Base-by-base conservation (phyloP, 495 filamentous ascomycete genomes). In the Sordaria brevicollis region DNA sequence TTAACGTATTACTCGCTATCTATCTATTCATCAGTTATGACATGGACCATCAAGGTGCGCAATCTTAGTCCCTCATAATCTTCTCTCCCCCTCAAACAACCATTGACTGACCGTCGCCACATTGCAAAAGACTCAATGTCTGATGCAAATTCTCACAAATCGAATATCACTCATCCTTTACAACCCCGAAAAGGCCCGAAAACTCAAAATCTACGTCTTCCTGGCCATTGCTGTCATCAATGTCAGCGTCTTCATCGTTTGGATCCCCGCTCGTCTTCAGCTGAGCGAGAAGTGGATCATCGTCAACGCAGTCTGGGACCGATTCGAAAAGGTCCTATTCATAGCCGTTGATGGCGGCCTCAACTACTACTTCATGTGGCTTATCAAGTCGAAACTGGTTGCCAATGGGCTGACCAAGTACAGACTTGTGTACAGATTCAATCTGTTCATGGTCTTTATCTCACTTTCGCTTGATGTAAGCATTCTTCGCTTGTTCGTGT, bases 111-210 rank as follows among this genome's bases (percentile, higher is more conserved):
- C 11, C 49, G 17, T 31, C 25, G 11, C 13, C 13, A 3, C 9
- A 69, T 38, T 13, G 68, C 13, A 2, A 76, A n/a, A 84, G 78
- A 77, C 79, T 19, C 81, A 84, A 69, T 78, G 80, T 67, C 74
- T 85, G 8, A 77, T 80, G 33, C 82, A 85, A 69, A 86, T 86
- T 67, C 79, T 86, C 67, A 79, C 82, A 31, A 86, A 86, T 75
- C 80, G 84, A 6, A 74, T 84, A 36, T 73, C 76, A 0, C 73
- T 86, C 68, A 77, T 85, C 69, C 71, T 81, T 33, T 77, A 78
- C 17, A 72, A 81, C 70, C 78, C 77, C 3, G 69, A 68, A 3
- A 74, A 74, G 8, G 71, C 72, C 8, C 35, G 68, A 3, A 71
- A 67, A 19, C 73, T 85, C 13, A 82, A 81, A 66, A 69, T 80